These are phyloP conservation scores for Lolium multiflorum DNA, from an alignment of 176 grass and related monocot genomes.

Conservation along the genomic window DNA sequence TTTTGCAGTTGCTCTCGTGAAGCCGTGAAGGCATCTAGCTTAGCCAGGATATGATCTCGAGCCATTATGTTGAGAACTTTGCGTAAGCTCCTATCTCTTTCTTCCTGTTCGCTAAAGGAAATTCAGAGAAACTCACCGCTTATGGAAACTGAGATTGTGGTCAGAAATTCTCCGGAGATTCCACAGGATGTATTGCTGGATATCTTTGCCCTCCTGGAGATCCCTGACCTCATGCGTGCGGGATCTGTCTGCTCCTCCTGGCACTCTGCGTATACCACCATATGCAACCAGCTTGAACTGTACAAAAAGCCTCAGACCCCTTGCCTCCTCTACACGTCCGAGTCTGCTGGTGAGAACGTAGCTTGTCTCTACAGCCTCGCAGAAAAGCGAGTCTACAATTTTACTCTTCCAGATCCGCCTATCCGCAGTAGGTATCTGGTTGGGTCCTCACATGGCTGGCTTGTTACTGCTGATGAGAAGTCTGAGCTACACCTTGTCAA, in stretches of 20 bases:
- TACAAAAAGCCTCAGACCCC: background rate
- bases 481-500: background rate
- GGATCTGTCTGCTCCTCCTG: background rate
- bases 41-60: background rate
- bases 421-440: too few species aligned
- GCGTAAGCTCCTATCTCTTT: background rate
- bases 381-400: too few species aligned
- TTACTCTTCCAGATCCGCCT: too few species aligned
- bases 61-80: background rate
- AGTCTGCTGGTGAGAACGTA: background rate
- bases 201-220: background rate
- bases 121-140: background rate
- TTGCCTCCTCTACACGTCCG: background rate
- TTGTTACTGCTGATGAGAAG: too few species aligned
- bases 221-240: conserved; percentile 7
- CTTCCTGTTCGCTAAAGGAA: background rate
- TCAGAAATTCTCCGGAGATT: background rate
- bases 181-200: background rate
- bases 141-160: background rate
- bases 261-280: background rate
- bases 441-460: too few species aligned
- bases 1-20: background rate
- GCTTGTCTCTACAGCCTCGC: background rate
- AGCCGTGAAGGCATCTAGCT: background rate
- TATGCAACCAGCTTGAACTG: background rate